Evolutionary conservation across 768 basidiomycete genomes (phyloP).

Genomic region (Trametes cingulata): DNA sequence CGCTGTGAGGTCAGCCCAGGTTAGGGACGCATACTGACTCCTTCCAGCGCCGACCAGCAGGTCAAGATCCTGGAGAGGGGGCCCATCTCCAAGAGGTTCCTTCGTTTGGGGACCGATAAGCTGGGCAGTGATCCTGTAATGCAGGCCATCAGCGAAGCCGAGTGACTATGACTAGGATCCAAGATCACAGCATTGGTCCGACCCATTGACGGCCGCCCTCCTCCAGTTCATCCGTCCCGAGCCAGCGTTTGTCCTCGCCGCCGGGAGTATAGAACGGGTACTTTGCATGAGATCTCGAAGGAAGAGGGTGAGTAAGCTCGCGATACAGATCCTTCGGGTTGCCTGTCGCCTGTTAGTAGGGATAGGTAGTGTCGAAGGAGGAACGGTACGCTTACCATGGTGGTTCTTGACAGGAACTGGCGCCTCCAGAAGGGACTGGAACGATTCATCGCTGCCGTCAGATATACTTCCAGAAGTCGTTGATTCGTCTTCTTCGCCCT

Average conservation of each 20-base stretch:
- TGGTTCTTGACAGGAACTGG: background rate
- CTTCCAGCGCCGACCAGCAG: constrained; percentile 49
- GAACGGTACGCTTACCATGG: constrained; percentile 1
- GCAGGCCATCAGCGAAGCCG: background rate
- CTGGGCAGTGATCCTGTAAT: constrained; percentile 60
- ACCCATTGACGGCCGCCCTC: constrained; percentile 72
- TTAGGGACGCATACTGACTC: constrained; percentile 68
- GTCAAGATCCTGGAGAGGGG: constrained; percentile 48
- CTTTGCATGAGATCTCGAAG: constrained; percentile 52
- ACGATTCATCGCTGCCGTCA: constrained; percentile 16
- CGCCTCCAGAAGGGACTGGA: background rate
- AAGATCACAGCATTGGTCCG: constrained; percentile 63
- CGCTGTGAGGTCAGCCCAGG: constrained; percentile 65
- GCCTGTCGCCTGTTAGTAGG: background rate
- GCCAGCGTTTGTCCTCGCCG: constrained; percentile 67
- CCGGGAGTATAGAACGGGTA: constrained; percentile 78
- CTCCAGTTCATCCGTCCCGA: constrained; percentile 48
- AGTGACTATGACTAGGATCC: background rate
- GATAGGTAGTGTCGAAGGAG: background rate
- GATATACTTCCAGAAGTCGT: constrained; percentile 3
- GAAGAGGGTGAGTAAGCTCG: constrained; percentile 56
- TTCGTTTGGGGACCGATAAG: constrained; percentile 47
- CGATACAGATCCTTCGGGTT: constrained; percentile 35
- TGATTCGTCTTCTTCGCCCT: constrained; percentile 15
- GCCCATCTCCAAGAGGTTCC: constrained; percentile 36